These are phyloP conservation scores for Alternaria triticina DNA, from an alignment of 2,329 filamentous ascomycete species.

Conservation along the genomic window DNA sequence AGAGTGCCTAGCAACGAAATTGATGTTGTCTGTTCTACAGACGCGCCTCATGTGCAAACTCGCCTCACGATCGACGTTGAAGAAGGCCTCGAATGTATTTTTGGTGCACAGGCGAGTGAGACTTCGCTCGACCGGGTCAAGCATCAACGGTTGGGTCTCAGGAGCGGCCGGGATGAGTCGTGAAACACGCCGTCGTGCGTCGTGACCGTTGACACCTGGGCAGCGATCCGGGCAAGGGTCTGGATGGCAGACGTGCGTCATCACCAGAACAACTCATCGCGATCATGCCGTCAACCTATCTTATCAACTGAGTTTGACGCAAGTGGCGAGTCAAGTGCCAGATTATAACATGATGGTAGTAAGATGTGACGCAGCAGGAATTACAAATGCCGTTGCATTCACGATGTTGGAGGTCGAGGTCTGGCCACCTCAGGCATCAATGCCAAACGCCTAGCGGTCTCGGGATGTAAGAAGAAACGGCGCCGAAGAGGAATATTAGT, in stretches of 20 bases:
- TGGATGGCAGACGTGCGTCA: slow-evolving; percentile 24
- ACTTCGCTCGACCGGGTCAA: slow-evolving; percentile 2
- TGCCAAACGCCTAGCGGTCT: slow-evolving; percentile 41
- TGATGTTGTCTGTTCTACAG: background rate
- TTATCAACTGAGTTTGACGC: background rate
- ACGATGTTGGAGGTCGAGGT: background rate
- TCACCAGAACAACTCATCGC: slow-evolving; percentile 7
- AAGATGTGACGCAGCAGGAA: background rate
- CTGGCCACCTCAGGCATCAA: slow-evolving; percentile 22
- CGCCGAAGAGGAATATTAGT: background rate
- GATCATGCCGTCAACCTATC: background rate
- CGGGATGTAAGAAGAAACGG: slow-evolving; percentile 24
- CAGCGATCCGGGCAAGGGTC: slow-evolving; percentile 20
- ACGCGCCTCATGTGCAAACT: background rate
- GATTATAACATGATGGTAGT: background rate
- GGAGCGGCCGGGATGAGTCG: slow-evolving; percentile 22
- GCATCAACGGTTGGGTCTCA: slow-evolving; percentile 16
- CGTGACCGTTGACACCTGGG: slow-evolving; percentile 9
- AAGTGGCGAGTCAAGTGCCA: background rate
- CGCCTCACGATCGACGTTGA: background rate
- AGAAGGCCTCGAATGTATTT: slow-evolving; percentile 3
- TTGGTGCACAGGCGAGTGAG: slow-evolving; percentile 5
- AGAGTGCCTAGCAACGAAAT: background rate
- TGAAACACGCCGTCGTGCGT: slow-evolving; percentile 31
- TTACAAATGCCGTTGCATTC: background rate